phyloP scores from a whole-genome alignment of 1,139 yeast species.

The Suhomyces anneliseae region DNA sequence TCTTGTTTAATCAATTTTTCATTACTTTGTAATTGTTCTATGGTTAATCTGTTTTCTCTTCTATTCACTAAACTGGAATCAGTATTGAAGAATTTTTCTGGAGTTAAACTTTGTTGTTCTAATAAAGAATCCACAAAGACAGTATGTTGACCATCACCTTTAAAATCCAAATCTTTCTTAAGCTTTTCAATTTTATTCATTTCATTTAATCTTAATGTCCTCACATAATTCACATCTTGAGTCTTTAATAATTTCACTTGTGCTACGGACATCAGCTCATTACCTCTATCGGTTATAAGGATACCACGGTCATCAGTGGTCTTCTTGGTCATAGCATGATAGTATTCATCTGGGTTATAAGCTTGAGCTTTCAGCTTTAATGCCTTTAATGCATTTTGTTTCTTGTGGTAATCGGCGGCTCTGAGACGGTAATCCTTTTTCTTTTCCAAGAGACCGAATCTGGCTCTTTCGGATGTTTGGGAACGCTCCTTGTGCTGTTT shows the following conservation, averaged over 20 bases:
- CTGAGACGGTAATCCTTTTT: conserved; percentile 91
- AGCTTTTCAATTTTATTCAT: conserved; percentile 61
- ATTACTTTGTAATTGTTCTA: conserved; percentile 56
- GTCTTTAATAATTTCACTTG: conserved; percentile 83
- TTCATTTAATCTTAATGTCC: conserved; percentile 74
- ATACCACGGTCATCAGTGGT: conserved; percentile 71
- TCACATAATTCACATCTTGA: conserved; percentile 84
- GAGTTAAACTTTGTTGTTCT: conserved; percentile 57
- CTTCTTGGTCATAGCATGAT: conserved; percentile 82
- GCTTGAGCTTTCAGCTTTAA: conserved; percentile 69
- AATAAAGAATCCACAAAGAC: conserved; percentile 73
- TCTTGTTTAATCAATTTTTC: conserved; percentile 28
- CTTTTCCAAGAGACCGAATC: conserved; percentile 85
- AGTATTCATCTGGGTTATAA: conserved; percentile 94
- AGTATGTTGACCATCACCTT: conserved; percentile 71
- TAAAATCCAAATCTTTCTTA: conserved; percentile 53
- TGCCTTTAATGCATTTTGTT: conserved; percentile 79
- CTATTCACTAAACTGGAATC: conserved; percentile 60
- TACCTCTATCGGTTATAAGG: conserved; percentile 64
- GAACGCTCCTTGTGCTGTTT: conserved; percentile 95
- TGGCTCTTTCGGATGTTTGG: conserved; percentile 72
- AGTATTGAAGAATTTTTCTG: conserved; percentile 69
- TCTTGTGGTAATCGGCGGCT: conserved; percentile 85
- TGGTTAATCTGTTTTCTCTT: conserved; percentile 70
- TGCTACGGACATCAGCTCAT: conserved; percentile 61